phyloP scores from a whole-genome alignment of 2,329 filamentous ascomycete species.

The Dothistroma pini region DNA sequence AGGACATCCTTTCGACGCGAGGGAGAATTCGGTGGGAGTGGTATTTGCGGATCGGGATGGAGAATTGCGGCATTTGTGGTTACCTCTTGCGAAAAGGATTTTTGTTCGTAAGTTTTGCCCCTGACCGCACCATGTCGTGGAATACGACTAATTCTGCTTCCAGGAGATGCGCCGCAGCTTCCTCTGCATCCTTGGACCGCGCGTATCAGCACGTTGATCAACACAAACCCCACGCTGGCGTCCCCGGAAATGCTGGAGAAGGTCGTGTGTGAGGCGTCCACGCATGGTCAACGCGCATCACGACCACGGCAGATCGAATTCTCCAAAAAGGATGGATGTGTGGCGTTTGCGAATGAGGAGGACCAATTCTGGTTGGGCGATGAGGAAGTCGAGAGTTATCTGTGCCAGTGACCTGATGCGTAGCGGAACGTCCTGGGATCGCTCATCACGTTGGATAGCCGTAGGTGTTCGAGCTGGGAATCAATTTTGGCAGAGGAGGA shows the following conservation, averaged over 20 bases:
- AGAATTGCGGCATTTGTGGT: slow-evolving; percentile 29
- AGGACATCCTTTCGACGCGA: slow-evolving; percentile 22
- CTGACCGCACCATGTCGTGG: neutral
- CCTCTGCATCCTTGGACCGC: slow-evolving; percentile 30
- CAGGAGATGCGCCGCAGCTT: slow-evolving; percentile 29
- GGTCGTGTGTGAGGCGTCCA: slow-evolving; percentile 25
- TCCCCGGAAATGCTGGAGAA: slow-evolving; percentile 22
- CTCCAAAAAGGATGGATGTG: slow-evolving; percentile 30
- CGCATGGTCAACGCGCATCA: slow-evolving; percentile 9
- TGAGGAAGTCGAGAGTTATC: slow-evolving; percentile 35
- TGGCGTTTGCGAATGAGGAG: slow-evolving; percentile 30
- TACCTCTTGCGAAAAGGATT: slow-evolving; percentile 30
- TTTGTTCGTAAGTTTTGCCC: slow-evolving; percentile 25
- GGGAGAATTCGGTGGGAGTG: slow-evolving; percentile 30
- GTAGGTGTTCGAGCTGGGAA: neutral
- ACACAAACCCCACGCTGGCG: slow-evolving; percentile 22
- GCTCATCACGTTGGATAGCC: neutral
- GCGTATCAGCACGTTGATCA: slow-evolving; percentile 30
- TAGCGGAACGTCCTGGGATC: neutral
- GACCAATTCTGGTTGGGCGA: slow-evolving; percentile 32
- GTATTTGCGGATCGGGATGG: slow-evolving; percentile 26
- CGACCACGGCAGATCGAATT: slow-evolving; percentile 26
- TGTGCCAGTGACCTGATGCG: slow-evolving; percentile 26
- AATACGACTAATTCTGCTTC: neutral
- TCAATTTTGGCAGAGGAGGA: neutral